Percentiles rank a stretch among this genome's conserved stretches.
Conservation (phyloP, 2,329 filamentous ascomycete species). For the Salinomyces thailandicus region DNA sequence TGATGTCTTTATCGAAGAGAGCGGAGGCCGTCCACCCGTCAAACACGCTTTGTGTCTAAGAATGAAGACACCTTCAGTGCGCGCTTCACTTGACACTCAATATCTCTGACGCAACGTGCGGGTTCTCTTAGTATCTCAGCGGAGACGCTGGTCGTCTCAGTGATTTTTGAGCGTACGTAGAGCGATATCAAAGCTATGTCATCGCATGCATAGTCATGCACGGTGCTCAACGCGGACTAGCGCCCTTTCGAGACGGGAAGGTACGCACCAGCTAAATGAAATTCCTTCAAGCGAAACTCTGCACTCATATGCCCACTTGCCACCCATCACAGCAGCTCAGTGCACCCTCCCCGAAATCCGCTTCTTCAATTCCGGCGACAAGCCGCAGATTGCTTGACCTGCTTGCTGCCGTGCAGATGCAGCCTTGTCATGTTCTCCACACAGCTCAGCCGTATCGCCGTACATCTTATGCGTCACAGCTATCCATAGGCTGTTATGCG, state of each 20-base stretch:
- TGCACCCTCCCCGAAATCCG: too few species aligned
- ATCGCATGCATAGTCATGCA: not conserved
- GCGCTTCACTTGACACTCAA: not conserved
- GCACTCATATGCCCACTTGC: not conserved
- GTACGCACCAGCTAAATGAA: conserved; percentile 1
- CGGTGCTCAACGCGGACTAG: not conserved
- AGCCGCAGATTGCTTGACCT: conserved; percentile 8
- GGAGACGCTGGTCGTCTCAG: not conserved
- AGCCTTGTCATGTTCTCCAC: conserved; percentile 40
- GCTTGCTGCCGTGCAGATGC: conserved; percentile 13
- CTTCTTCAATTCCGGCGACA: not conserved
- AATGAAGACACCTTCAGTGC: not conserved
- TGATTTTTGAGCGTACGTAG: not conserved
- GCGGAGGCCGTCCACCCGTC: not conserved
- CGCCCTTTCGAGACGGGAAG: not conserved
- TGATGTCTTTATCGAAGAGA: not conserved
- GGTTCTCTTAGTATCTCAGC: not conserved
- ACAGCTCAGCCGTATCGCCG: conserved; percentile 61
- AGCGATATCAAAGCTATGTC: conserved; percentile 1
- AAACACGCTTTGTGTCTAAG: not conserved
- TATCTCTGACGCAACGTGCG: conserved; percentile 1
- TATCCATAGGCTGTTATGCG: conserved; percentile 28
- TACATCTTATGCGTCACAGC: conserved; percentile 69
- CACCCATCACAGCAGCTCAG: too few species aligned
- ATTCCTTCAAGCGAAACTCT: not conserved